Evolutionary conservation across 192 early-diverging fungal genomes (phyloP), one percentile per base, ranked within the genome.

Genomic region (Dispira simplex): DNA sequence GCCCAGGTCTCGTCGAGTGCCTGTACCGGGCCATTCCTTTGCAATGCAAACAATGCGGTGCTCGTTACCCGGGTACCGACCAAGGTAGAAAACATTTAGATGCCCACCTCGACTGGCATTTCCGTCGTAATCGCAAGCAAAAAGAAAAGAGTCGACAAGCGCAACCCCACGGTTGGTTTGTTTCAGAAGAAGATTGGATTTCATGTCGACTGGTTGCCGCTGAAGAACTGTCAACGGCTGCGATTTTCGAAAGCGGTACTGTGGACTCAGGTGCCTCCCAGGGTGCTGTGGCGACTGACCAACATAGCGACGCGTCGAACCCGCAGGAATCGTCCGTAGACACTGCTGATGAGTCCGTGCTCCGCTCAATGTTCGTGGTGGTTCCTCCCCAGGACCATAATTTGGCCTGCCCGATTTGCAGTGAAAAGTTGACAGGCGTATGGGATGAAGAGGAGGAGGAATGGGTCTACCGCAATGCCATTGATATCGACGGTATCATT

Each of bases 101-200:
- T 60, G 75, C 79, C 46, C 95, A 98, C 71, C 63, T 98, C 43
- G 93, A 98, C 66, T 94, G 90, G 83, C 95, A 98, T 74, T 98
- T 96, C 72, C 79, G 95, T 43, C 90, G 93, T 73, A 98, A 98
- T 71, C 75, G 87, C 54, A 81, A 91, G 43, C 70, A 86, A 64
- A 87, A 87, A 70, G 90, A 95, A 62, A 81, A 84, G 64, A 84
- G 76, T n/a, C 88, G 88, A 65, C 83, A 86, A 46, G 84, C 87
- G n/a, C 70, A 89, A 48, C 84, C 85, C 39, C 83, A 93, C 45
- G 89, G 87, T 45, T 98, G 92, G 93, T 93, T 89, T 73, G 73
- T 93, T 0, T 73, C 63, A 26, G 86, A 87, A 63, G 75, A 82
- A 44, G 82, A 73, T 48, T 78, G 69, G 68, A 64, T 73, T 44